Evolutionary conservation across 768 basidiomycete species (phyloP).

Genomic region (Coprinopsis cinerea): DNA sequence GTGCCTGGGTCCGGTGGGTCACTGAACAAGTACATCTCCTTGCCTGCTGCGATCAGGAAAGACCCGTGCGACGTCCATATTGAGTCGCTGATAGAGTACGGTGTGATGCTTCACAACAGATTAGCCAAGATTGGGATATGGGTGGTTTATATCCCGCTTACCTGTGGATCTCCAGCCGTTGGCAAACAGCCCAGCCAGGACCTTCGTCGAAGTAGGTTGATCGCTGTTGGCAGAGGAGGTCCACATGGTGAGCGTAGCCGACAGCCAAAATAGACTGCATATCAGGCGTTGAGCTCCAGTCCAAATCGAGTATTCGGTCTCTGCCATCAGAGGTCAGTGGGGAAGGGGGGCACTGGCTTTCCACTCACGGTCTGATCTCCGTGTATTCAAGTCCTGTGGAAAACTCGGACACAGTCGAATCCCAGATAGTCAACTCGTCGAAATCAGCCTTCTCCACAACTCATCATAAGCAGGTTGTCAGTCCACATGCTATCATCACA

Average conservation of each 20-base stretch:
- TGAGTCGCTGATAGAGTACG: conserved; percentile 79
- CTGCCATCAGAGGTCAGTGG: conserved; percentile 18
- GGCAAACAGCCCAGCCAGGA: conserved; percentile 72
- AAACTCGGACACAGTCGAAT: conserved; percentile 92
- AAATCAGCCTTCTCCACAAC: conserved; percentile 58
- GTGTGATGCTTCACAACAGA: conserved; percentile 54
- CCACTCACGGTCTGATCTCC: conserved; percentile 49
- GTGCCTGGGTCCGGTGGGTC: conserved; percentile 29
- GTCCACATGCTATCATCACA: background rate
- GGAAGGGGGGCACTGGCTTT: background rate
- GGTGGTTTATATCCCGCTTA: conserved; percentile 27
- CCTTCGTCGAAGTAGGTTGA: conserved; percentile 87
- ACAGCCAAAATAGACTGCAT: conserved; percentile 88
- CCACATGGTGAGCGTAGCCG: conserved; percentile 72
- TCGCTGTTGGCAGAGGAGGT: conserved; percentile 88
- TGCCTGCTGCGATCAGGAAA: conserved; percentile 75
- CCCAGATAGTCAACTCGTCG: conserved; percentile 91
- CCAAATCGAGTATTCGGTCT: conserved; percentile 74
- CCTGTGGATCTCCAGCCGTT: conserved; percentile 64
- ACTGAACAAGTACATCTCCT: conserved; percentile 78
- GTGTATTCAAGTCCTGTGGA: conserved; percentile 82
- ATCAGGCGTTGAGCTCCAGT: conserved; percentile 91
- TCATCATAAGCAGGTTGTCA: conserved; percentile 20
- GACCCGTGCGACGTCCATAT: conserved; percentile 87
- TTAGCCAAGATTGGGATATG: conserved; percentile 5